These are phyloP conservation scores for Pseudogymnoascus sp. DNA, from an alignment of 2,329 filamentous ascomycete species.

Conservation along the genomic window DNA sequence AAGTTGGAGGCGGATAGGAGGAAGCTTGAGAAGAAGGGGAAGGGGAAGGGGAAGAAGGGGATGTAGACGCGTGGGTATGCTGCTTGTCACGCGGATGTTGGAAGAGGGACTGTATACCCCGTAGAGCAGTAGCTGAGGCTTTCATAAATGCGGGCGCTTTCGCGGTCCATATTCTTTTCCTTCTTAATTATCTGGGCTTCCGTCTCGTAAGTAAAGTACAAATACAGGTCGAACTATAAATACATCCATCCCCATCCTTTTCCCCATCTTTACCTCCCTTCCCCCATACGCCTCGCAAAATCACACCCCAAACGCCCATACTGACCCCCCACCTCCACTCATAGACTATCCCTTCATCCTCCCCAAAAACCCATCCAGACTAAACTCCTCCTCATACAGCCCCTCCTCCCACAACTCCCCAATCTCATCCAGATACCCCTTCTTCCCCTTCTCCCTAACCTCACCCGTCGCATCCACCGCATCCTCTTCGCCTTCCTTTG, in stretches of 20 bases:
- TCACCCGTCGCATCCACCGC: slow-evolving; percentile 94
- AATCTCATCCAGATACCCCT: slow-evolving; percentile 89
- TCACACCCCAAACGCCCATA: not conserved
- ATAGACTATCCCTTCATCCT: slow-evolving; percentile 60
- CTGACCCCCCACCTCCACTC: no score
- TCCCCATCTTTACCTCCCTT: not conserved
- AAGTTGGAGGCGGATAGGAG: not conserved
- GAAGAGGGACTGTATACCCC: not conserved
- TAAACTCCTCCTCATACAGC: slow-evolving; percentile 97
- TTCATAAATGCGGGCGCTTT: not conserved
- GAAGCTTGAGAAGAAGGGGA: not conserved
- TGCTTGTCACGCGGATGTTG: not conserved
- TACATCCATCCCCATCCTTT: not conserved
- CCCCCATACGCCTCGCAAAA: not conserved
- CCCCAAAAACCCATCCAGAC: slow-evolving; percentile 89
- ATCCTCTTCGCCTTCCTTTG: slow-evolving; percentile 64
- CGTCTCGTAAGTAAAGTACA: slow-evolving; percentile 1
- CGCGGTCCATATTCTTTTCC: not conserved
- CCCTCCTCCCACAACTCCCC: slow-evolving; percentile 96
- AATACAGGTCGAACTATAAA: not conserved
- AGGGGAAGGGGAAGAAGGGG: not conserved
- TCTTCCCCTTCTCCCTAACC: slow-evolving; percentile 90
- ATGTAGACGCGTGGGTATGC: not conserved
- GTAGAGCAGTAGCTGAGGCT: not conserved
- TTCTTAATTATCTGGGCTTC: not conserved